Base-by-base conservation (phyloP, 2,329 filamentous ascomycete genomes). In the Scortechinia acanthostroma region DNA sequence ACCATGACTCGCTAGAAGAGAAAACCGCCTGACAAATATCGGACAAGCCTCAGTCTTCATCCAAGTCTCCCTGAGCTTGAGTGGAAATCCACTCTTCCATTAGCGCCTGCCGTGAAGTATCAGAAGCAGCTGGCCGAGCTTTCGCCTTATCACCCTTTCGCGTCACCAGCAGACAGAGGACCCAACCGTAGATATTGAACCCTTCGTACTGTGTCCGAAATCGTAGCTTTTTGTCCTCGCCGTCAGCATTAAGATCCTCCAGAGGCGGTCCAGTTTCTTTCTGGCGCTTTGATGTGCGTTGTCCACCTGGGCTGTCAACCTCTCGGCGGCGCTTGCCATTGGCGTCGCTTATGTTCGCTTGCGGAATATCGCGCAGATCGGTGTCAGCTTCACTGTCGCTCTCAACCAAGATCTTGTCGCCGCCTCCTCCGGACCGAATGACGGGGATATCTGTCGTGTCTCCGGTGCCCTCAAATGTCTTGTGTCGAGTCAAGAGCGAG, bases 171-270 rank as follows among this genome's bases (percentile, higher is more conserved):
- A 98, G 73, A 63, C 91, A 97, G 21, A 98, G 71, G 42, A 95
- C 89, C 53, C 89, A 86, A 10, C 93, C 90, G 65, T 95, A 95
- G 58, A 98, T 96, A 55, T 86, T 88, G 65, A 97, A 97, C 5
- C 93, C 91, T 56, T 97, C 90, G 64, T 97, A 98, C 14, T 82
- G 83, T 21, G 91, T 93, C 49, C 86, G 83, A 69, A 96, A 78
- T 17, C 77, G 79, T 54, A 95, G 68, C 62, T 96, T 97, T 70
- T 98, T 96, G 67, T 96, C 94, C 57, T 95, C 86, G 47, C 86
- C 81, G 6, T 61, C 60, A 16, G 59, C 59, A 16, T 58, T 64
- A n/a, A n/a, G n/a, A 20, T 56, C 56, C 4, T 21, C 50, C 5
- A 42, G 49, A 43, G 46, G 54, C 20, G 10, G 10, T 19, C 20